Base-by-base conservation (phyloP, 306 rosid genomes). In the Glycyrrhiza uralensis region DNA sequence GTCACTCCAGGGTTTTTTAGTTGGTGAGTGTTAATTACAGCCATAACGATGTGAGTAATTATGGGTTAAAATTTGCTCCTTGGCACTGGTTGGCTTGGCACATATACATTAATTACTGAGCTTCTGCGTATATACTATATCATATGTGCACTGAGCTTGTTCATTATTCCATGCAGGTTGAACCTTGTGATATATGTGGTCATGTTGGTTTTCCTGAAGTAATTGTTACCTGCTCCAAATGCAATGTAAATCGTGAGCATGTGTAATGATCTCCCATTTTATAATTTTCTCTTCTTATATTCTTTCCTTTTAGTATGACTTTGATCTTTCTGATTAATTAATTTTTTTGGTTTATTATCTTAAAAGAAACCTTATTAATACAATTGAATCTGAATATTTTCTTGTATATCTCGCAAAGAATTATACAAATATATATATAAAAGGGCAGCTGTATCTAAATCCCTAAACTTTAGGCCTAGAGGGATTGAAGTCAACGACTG, bases 131-230 rank as follows among this genome's bases (percentile, higher is more conserved):
- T n/a, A n/a, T n/a, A n/a, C n/a, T 36, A 36, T 7, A 10, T 36
- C 13, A 36, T 36, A 36, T 0, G 9, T 36, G 42, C 42, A 36
- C 3, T 9, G 39, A 33, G 39, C 39, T 33, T 33, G 70, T 24
- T 80, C 57, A 76, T 60, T 55, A 59, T 74, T 32, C 60, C 41
- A 44, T 77, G 76, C 89, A 91, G 97, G 80, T 33, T 28, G 51
- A 57, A 54, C 83, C 75, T 7, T 91, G 97, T 14, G 85, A 85
- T 47, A 44, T 60, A 30, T 91, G 97, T 20, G 96, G 91, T 19
- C 72, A 15, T 54, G 56, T 8, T 82, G 86, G 85, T 26, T 71
- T 15, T 54, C 12, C 15, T 5, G 88, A 87, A 26, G 12, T 50
- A 50, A 56, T 77, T 66, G 76, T 35, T 14, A 72, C 82, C 60